phyloP scores from a whole-genome alignment of 768 basidiomycete genomes.

The Rhodotorula kratochvilovae region DNA sequence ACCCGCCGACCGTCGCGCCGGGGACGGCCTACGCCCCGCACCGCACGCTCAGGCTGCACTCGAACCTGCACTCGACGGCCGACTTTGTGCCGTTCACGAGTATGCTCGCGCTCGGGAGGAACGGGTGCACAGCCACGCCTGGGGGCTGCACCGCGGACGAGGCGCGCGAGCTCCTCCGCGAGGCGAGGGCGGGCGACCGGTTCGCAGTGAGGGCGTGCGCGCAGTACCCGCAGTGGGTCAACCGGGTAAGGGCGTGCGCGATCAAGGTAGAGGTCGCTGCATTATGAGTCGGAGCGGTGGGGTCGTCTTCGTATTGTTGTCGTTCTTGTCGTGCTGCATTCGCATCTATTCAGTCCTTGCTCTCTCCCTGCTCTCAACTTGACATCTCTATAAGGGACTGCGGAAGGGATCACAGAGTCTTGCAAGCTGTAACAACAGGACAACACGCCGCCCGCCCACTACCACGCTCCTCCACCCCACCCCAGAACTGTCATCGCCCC shows the following conservation, averaged over 20 bases:
- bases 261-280: conserved; percentile 2
- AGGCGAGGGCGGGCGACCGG: conserved; percentile 13
- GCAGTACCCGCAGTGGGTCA: conserved; percentile 27
- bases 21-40: no score
- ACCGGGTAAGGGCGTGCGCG: conserved; percentile 1
- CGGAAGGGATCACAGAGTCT: no score
- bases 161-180: background rate
- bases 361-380: background rate
- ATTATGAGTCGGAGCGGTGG: background rate
- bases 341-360: no score
- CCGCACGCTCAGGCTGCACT: conserved; percentile 1
- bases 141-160: background rate
- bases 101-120: background rate
- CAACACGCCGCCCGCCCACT: no score
- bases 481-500: no score
- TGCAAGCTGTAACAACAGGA: no score
- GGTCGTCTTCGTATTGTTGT: background rate
- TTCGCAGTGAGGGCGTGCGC: conserved; percentile 21
- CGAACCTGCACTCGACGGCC: conserved; percentile 19
- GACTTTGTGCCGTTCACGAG: background rate
- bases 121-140: background rate
- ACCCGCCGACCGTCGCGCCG: no score
- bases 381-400: no score
- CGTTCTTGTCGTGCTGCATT: background rate
- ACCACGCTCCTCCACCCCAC: no score